Base-by-base conservation (phyloP, 306 rosid genomes). In the Pyrus communis region DNA sequence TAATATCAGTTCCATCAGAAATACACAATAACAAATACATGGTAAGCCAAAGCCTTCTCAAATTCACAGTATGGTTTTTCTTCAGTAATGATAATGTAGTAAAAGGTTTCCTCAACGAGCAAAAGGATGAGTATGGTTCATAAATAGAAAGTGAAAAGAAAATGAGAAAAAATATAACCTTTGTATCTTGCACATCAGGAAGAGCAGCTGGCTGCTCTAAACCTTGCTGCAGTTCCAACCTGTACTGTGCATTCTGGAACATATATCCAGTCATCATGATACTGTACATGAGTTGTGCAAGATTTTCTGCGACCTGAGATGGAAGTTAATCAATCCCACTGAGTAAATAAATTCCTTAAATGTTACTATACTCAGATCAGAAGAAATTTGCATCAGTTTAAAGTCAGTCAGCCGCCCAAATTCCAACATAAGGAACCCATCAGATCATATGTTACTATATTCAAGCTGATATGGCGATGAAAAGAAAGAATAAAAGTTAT, bases 241-340 rank as follows among this genome's bases (percentile, higher is more conserved):
- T 94, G 78, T 91, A 78, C 82, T 92, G 99, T 13, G 96, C 99
- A 84, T 95, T 95, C 85, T 85, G 91, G 82, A 95, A 95, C 96
- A 95, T 95, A 74, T 95, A 95, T 67, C 97, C 99, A 59, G 99
- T 95, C 99, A 95, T 95, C 88, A 95, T 86, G 78, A 92, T 88
- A 80, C 99, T 95, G 86, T 95, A 95, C 99, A 95, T 95, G 74
- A 95, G 97, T 68, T 95, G 99, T 14, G 99, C 99, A 46, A 95
- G 92, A 85, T 95, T 95, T 84, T 95, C 99, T 42, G 99, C 99
- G 49, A 95, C 99, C 99, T 92, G 85, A 78, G 86, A 78, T 62
- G 61, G 42, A 82, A 75, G 45, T 67, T 61, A 80, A 72, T 77
- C 75, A 42, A 80, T 75, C 66, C 55, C 76, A 79, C 64, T 4